A percentile compares a stretch with the other conserved stretches of the same genome.
These are phyloP conservation scores for Micromonas commoda DNA, from an alignment of 139 green algal species.

Conservation along the genomic window DNA sequence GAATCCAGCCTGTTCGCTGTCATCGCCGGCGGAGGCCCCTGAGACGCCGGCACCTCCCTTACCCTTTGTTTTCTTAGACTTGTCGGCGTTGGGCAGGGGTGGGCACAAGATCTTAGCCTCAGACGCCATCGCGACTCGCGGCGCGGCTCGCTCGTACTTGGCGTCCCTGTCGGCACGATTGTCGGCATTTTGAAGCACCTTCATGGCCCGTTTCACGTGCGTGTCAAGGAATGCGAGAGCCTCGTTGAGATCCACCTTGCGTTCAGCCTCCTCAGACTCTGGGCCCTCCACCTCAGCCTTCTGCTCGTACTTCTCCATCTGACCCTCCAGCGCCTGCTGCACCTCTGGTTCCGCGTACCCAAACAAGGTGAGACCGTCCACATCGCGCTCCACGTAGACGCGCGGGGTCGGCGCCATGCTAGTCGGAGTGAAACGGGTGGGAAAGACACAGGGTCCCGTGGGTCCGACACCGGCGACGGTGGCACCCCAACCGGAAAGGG, in stretches of 20 bases:
- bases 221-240: not conserved
- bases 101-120: not conserved
- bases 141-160: not conserved
- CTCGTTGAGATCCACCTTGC: not conserved
- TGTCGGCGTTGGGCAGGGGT: not conserved
- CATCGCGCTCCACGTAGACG: not conserved
- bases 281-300: not conserved
- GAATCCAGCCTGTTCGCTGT: not conserved
- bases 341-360: not conserved
- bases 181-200: not conserved
- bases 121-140: not conserved
- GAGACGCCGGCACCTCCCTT: not conserved
- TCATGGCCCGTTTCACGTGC: not conserved
- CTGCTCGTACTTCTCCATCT: not conserved
- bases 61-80: not conserved
- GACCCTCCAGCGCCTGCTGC: not conserved
- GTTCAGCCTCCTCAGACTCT: not conserved
- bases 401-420: not conserved
- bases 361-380: conserved; percentile 8
- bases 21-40: not conserved
- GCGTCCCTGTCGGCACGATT: not conserved
- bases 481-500: not conserved
- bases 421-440: not conserved
- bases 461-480: too few species aligned
- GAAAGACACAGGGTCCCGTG: not conserved